Evolutionary conservation across 257 asterid genomes (phyloP).

Genomic region (Lycium barbarum): DNA sequence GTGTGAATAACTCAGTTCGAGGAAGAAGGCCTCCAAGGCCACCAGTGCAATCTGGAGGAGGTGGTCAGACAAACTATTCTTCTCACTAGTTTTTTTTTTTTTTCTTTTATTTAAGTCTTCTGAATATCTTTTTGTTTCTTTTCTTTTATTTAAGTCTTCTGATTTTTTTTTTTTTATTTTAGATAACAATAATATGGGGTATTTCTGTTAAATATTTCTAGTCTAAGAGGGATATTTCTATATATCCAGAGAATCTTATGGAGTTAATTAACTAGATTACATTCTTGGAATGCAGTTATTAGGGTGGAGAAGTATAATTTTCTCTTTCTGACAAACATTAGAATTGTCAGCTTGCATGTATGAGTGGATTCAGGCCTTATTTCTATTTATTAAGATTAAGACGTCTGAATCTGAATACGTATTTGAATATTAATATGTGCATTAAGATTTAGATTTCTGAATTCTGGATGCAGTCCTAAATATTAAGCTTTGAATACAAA

Average conservation of each 20-base stretch:
- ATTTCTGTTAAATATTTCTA: background rate
- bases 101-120: background rate
- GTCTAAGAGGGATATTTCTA: background rate
- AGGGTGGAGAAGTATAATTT: no score
- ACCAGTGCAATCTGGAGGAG: constrained; percentile 25
- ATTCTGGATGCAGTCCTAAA: no score
- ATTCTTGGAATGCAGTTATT: background rate
- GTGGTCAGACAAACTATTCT: constrained; percentile 15
- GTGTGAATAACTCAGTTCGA: background rate
- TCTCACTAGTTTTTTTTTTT: background rate
- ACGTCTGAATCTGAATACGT: no score
- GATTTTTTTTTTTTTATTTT: background rate
- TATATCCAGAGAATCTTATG: background rate
- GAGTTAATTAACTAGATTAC: background rate
- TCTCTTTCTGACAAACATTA: no score
- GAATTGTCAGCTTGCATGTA: no score
- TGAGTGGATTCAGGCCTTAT: no score
- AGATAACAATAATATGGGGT: background rate
- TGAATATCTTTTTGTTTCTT: background rate
- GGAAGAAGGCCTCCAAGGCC: constrained; percentile 31
- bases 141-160: background rate
- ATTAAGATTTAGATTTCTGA: no score
- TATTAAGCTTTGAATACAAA: no score
- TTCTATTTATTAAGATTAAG: no score
- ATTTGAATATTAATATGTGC: no score